Percentiles rank a stretch among this genome's conserved stretches.
Evolutionary conservation across 805 yeast species (phyloP).

Genomic region (Starmerella sirachaensis): DNA sequence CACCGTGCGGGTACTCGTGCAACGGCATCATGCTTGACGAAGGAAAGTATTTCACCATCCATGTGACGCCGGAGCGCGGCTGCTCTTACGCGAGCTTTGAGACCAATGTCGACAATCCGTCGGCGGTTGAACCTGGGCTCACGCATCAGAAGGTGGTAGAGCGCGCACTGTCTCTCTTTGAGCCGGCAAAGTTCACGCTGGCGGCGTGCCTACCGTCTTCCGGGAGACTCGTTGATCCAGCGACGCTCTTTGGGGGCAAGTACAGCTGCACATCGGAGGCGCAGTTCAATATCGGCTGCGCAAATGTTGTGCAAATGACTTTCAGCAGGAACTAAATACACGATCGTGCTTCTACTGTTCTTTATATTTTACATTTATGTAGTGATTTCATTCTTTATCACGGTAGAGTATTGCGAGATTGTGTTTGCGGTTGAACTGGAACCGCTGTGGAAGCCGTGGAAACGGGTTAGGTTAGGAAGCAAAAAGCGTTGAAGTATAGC

Average conservation of each 20-base stretch:
- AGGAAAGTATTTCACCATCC: conserved; percentile 66
- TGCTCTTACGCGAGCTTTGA: conserved; percentile 97
- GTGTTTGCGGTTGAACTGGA: no score
- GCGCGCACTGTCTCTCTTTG: conserved; percentile 51
- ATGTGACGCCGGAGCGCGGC: conserved; percentile 85
- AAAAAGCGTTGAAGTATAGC: no score
- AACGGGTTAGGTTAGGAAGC: no score
- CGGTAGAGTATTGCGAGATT: no score
- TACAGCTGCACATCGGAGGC: conserved; percentile 19
- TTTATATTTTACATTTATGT: not conserved
- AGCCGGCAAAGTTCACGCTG: conserved; percentile 62
- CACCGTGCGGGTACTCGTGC: conserved; percentile 92
- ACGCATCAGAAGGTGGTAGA: conserved; percentile 44
- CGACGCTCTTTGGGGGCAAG: conserved; percentile 3
- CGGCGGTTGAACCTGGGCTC: conserved; percentile 25
- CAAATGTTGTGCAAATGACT: conserved; percentile 8
- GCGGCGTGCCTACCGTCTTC: conserved; percentile 29
- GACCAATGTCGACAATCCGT: conserved; percentile 53
- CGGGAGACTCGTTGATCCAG: conserved; percentile 2
- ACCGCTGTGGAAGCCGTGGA: no score
- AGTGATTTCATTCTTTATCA: not conserved
- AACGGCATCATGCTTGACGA: conserved; percentile 53
- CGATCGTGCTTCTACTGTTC: not conserved
- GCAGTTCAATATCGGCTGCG: conserved; percentile 15
- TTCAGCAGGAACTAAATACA: conserved; percentile 4